These are phyloP conservation scores for Pichia phayaonensis DNA, from an alignment of 805 yeast genomes.

Conservation along the genomic window DNA sequence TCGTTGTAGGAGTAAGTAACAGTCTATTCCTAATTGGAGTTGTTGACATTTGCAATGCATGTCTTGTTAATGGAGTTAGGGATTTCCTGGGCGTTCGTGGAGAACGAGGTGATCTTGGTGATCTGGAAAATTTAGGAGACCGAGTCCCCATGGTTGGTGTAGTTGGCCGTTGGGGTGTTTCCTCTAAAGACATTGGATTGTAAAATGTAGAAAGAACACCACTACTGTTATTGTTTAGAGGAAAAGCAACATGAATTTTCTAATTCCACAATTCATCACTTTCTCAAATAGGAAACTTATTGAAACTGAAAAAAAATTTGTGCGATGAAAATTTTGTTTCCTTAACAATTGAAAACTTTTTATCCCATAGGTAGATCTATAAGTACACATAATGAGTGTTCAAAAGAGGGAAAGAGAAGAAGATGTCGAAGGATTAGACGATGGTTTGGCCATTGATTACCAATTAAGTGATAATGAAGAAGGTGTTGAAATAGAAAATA, in stretches of 20 bases:
- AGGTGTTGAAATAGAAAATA: slow-evolving; percentile 23
- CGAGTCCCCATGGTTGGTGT: slow-evolving; percentile 2
- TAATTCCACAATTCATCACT: background rate
- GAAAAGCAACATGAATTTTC: background rate
- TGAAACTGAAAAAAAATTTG: background rate
- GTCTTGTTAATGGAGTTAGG: slow-evolving; percentile 27
- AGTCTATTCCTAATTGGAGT: slow-evolving; percentile 26
- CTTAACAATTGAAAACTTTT: background rate
- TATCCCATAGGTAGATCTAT: too few species aligned
- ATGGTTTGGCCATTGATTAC: background rate
- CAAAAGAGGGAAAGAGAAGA: background rate
- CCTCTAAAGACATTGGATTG: background rate
- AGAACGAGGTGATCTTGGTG: slow-evolving; percentile 11
- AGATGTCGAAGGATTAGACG: background rate
- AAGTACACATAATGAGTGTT: background rate
- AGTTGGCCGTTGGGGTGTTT: background rate
- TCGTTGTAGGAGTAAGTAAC: slow-evolving; percentile 23
- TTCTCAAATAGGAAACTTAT: background rate
- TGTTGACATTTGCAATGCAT: slow-evolving; percentile 25
- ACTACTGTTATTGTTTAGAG: background rate
- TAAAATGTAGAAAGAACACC: background rate
- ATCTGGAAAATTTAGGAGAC: slow-evolving; percentile 2
- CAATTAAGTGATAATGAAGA: background rate
- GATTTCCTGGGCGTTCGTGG: slow-evolving; percentile 23
- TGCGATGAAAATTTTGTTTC: background rate